Evolutionary conservation across 345 rosid genomes (phyloP).

Genomic region (Hibiscus syriacus): DNA sequence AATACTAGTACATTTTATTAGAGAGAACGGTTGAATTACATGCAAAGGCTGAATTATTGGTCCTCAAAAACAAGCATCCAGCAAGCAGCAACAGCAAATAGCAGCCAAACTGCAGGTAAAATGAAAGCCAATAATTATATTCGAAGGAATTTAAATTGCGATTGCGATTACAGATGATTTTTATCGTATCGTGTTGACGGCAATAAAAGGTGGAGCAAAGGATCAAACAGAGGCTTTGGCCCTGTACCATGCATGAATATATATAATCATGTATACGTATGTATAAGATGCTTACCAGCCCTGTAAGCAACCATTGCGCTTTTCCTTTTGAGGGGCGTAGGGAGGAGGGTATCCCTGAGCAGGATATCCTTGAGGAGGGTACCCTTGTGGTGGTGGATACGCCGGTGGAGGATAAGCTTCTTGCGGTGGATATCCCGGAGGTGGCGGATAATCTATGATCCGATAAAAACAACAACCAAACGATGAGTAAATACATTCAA

Average conservation of each 20-base stretch:
- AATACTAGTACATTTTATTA: too few species aligned
- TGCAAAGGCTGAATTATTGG: too few species aligned
- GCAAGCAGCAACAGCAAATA: slow-evolving; percentile 32
- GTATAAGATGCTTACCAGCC: slow-evolving; percentile 48
- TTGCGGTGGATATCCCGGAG: slow-evolving; percentile 48
- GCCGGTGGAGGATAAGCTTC: slow-evolving; percentile 20
- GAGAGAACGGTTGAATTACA: too few species aligned
- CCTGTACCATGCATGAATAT: too few species aligned
- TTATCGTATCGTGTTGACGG: too few species aligned
- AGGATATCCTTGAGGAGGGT: too few species aligned
- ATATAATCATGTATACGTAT: not conserved
- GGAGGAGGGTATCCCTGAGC: slow-evolving; percentile 43
- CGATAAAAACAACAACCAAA: not conserved
- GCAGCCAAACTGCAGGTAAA: slow-evolving; percentile 9
- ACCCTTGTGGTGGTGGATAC: too few species aligned
- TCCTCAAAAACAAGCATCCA: slow-evolving; percentile 11
- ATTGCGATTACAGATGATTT: too few species aligned
- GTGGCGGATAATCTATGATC: slow-evolving; percentile 68
- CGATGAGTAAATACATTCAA: not conserved
- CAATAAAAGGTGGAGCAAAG: too few species aligned
- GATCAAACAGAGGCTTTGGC: too few species aligned
- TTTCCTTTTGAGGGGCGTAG: slow-evolving; percentile 35
- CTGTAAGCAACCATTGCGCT: slow-evolving; percentile 13
- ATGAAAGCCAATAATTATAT: not conserved
- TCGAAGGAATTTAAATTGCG: too few species aligned